Evolutionary conservation across 2,329 filamentous ascomycete species (phyloP), one percentile per base, ranked within the genome.

Genomic region (Aureobasidium melanogenum): DNA sequence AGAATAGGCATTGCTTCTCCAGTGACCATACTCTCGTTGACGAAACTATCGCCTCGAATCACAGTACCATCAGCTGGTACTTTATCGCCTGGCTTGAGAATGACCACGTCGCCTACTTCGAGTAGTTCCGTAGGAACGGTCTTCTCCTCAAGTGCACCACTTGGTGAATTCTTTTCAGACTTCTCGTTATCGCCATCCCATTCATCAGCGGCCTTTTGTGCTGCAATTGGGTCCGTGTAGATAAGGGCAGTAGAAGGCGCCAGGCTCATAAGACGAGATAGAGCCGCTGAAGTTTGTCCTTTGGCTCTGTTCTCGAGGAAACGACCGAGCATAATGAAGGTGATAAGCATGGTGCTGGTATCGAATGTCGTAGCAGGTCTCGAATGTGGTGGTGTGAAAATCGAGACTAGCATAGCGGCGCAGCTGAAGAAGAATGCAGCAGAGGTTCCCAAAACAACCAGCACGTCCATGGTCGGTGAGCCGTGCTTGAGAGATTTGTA

Each of bases 21-120:
- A 6, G 94, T 99, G 52, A 99, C 92, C 93, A 97, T 97, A 71
- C 91, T 96, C 76, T 99, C 94, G 67, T 99, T 91, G 24, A 97
- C 84, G 69, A 95, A 96, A 38, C 91, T 96, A 74, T 97, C 90
- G 34, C 94, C 94, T 58, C 88, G 85, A 61, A 91, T 90, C 57
- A 99, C 83, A 9, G 85, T 82, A 51, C 94, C 94, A 71, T 99
- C 94, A 1, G 93, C 93, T 1, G 94, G 93, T 62, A 99, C 91
- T 77, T 97, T 97, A 77, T 97, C 94, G 59, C 94, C 94, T 7
- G 94, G 94, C 61, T 91, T 88, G 60, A 99, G 83, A 64, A 97
- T 86, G 62, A 97, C 92, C 66, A 99, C 84, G 71, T 99, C 94
- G 47, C 91, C 91, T 12, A 96, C 88, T 73, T 97, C 89, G 61